Evolutionary conservation across 1,139 yeast species (phyloP), one percentile per base, ranked within the genome.

Genomic region (Ashbya aceris): DNA sequence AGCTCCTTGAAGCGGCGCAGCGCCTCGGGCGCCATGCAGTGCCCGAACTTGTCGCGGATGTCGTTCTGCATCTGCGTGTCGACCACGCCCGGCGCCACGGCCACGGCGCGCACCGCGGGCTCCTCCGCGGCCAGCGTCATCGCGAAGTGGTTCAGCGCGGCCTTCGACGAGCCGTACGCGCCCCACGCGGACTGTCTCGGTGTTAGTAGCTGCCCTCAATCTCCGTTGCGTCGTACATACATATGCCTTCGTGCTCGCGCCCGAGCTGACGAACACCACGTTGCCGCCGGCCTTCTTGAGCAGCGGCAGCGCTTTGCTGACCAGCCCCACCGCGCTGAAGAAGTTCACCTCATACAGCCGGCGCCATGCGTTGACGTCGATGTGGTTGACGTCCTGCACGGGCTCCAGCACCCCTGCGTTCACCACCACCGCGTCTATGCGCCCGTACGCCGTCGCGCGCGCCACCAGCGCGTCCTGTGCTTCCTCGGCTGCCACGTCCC

Each of bases 81-180:
- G 2, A 89, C 96, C 2, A 85, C 94, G 3, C 97, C 97, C 0
- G 97, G 97, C 2, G 95, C 95, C 27, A 89, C 71, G 0, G 95
- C 69, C 5, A 85, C 64, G 7, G 84, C 70, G 39, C 68, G 66
- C 26, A 89, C 67, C 1, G 36, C 27, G 7, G 40, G 40, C 56
- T 85, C 94, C 53, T 85, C 95, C 7, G 66, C 68, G 1, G 84
- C 81, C 20, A 89, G 62, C n/a, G 85, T 74, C 37, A 66, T 57
- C 7, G 83, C 78, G 44, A 86, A 69, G 54, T 79, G 87, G 61
- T 89, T 85, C 46, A 87, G 61, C 0, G 96, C 95, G 1, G 96
- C 96, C 62, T 89, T 89, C 20, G 95, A 78, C 2, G 86, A 68
- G 1, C 96, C 95, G 54, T 89, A 89, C 4, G 95, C 94, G 31